Evolutionary conservation across 78 protist species (phyloP), one percentile per base, ranked within the genome.

Genomic region (Cavenderia fasciculata): DNA sequence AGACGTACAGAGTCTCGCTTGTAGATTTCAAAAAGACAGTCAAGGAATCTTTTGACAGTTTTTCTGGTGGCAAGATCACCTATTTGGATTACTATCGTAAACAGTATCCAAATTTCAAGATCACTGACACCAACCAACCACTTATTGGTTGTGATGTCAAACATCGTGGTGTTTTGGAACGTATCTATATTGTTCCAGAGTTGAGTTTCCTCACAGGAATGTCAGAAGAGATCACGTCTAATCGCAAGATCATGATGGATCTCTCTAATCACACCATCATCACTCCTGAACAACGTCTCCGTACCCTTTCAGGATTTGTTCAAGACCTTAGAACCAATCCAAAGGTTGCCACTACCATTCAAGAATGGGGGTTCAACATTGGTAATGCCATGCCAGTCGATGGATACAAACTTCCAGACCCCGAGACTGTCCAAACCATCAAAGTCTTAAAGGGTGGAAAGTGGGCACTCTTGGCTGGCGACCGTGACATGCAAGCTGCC

Each of bases 141-240:
- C n/a, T 73, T 1, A 38, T 73, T 19, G 59, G 38, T 29, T 19
- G 34, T 23, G 34, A 6, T 16, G 5, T 29, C 7, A 1, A 2
- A 31, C 38, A 0, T 2, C 59, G 0, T 33, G 82, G 46, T 19
- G 25, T 12, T 14, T 10, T 14, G 23, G 23, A 54, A 23, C 27
- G 16, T 3, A 49, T 54, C 41, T 73, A 23, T 38, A 18, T 73
- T 4, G 49, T 73, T 19, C 82, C 82, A 38, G 82, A 73, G 23
- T 25, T 73, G 19, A 54, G 68, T n/a, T 18, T 36, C 8, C 63
- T 34, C n/a, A 73, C 82, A 19, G 82, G 82, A 14, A 18, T 59
- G 31, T 5, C 12, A 33, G 41, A 16, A 29, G 68, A 59, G 36
- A 29, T 59, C 14, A 4, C 41, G 25, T 16, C 11, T 16, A 59